Evolutionary conservation across 768 basidiomycete genomes (phyloP).

Genomic region (Candolleomyces efflorescens): DNA sequence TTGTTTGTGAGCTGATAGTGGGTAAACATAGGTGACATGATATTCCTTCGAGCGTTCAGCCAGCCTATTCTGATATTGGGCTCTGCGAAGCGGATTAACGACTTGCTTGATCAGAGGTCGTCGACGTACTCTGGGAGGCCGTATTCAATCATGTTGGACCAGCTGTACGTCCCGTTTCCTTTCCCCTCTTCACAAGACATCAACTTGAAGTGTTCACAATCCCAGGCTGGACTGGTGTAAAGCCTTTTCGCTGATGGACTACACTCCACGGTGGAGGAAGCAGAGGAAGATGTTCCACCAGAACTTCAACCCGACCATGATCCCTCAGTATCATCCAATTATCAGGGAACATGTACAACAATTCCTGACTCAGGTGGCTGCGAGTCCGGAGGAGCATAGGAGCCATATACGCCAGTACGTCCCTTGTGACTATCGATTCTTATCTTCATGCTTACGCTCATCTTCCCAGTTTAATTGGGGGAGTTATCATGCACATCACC

Average conservation of each 20-base stretch:
- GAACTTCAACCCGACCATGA: conserved; percentile 9
- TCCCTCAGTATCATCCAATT: conserved; percentile 35
- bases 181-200: background rate
- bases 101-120: conserved; percentile 52
- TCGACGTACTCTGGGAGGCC: conserved; percentile 40
- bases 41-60: conserved; percentile 45
- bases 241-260: background rate
- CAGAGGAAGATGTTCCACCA: conserved; percentile 1
- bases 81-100: conserved; percentile 30
- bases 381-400: background rate
- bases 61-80: conserved; percentile 21
- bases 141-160: background rate
- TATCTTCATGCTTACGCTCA: background rate
- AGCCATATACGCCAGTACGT: conserved; percentile 4
- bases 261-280: conserved; percentile 2
- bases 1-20: background rate
- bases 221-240: background rate
- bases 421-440: background rate
- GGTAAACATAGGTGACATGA: conserved; percentile 40
- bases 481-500: background rate
- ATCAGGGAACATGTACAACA: background rate
- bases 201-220: background rate
- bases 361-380: background rate
- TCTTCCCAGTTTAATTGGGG: background rate
- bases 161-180: background rate